Evolutionary conservation across 2,329 filamentous ascomycete species (phyloP), one percentile per base, ranked within the genome.

Genomic region (Ophiostoma ulmi): DNA sequence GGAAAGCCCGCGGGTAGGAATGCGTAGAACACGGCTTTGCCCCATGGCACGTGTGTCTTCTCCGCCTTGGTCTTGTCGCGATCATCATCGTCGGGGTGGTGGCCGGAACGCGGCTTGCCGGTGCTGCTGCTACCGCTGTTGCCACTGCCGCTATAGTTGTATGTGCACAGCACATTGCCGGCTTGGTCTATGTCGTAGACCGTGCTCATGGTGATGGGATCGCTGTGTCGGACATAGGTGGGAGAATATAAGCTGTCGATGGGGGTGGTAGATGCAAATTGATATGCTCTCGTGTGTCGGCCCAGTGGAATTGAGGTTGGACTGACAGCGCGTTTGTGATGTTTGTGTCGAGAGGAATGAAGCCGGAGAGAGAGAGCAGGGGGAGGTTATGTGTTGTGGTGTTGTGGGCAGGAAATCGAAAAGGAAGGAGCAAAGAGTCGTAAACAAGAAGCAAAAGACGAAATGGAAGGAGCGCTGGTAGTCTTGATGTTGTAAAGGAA

Each of bases 1-100:
- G 93, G 94, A 79, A 90, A 97, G n/a, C 93, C 93, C 1, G 91
- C 89, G 0, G 94, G 94, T 0, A 97, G 84, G 77, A 97, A 97
- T 38, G 94, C 86, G 74, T 92, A 89, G 61, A 93, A 77, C 10
- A 83, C 71, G 20, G 78, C 77, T 72, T 82, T 83, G 73, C 76
- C 74, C 8, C 78, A 74, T 4, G 79, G 78, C 0, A 79, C 78
- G 22, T 77, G 75, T 39, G 78, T 79, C 74, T 78, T 78, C 71
- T 79, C 77, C 38, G 65, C 38, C 26, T 67, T 67, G 11, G 65
- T 39, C 65, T 67, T 41, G 65, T 48, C 38, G 65, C 26, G 26
- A 17, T 48, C 65, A 69, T 75, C 75, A 41, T 75, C 75, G 31
- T 74, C 73, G 10, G 72, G 69, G 3, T 41, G n/a, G n/a, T 67